Evolutionary conservation across 495 filamentous ascomycete species (phyloP), one percentile per base, ranked within the genome.

Genomic region (Extremus antarcticus): DNA sequence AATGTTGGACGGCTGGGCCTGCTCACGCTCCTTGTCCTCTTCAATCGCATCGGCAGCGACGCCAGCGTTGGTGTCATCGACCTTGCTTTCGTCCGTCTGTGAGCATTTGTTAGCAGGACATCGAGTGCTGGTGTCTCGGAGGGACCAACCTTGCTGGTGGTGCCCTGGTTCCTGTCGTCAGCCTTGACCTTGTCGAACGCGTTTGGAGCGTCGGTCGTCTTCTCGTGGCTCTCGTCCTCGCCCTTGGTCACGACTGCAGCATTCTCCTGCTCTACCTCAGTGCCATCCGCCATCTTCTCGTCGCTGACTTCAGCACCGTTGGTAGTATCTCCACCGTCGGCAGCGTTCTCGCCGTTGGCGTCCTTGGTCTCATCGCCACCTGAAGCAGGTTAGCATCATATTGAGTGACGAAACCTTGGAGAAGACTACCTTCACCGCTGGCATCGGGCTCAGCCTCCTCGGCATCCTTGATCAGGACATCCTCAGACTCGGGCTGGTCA

Each of bases 1-100:
- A 24, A 92, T 81, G 51, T 73, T 87, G n/a, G 85, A 83, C 0
- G 89, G 80, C 4, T 82, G 72, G 1, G 60, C 69, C 52, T 76
- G 72, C 63, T 78, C 82, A 59, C 75, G 75, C 60, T 75, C 63
- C 17, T 63, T 53, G 24, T 68, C 67, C 43, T 68, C 58, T 39
- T 72, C 58, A 16, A 71, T 53, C 19, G 60, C 61, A 20, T 43
- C 56, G 8, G 58, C 59, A 4, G 38, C 47, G 17, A 47, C 48
- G 45, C 24, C 51, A 25, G 20, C 10, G 39, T 52, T 50, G 43
- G 35, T 50, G 1, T 40, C 25, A 2, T 40, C 51, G 29, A 55
- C 45, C 24, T 53, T 51, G 47, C 16, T 51, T 10, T 58, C 24
- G 1, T 54, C 50, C 50, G 23, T 24, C 23, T 58, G 43, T 23